Evolutionary conservation across 768 basidiomycete species (phyloP).

Genomic region (Lactarius psammicola): DNA sequence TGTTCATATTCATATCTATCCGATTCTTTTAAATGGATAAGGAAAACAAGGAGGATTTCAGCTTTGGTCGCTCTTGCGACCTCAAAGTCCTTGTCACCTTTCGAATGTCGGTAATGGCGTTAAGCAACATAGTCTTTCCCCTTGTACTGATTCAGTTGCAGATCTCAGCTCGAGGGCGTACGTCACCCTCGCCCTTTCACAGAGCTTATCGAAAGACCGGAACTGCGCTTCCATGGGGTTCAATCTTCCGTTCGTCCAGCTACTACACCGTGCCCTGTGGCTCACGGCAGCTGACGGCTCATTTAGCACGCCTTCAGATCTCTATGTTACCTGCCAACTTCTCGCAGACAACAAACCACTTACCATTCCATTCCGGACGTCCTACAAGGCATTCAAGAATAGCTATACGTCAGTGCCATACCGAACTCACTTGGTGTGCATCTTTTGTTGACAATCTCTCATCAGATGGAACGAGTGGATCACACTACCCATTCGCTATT

Average conservation of each 20-base stretch:
- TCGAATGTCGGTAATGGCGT: conserved; percentile 54
- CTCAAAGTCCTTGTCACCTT: conserved; percentile 86
- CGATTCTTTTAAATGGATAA: conserved; percentile 45
- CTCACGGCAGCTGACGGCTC: conserved; percentile 18
- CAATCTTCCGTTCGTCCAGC: conserved; percentile 65
- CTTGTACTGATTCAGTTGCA: conserved; percentile 33
- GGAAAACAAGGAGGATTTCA: conserved; percentile 81
- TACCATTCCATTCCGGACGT: conserved; percentile 87
- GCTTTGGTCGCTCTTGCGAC: conserved; percentile 88
- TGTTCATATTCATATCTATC: not conserved
- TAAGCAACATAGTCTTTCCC: not conserved
- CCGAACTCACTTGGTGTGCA: not conserved
- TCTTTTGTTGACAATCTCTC: conserved; percentile 7
- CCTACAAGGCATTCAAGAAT: conserved; percentile 89
- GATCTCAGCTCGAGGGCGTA: conserved; percentile 83
- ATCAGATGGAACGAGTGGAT: conserved; percentile 95
- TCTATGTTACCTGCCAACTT: conserved; percentile 91
- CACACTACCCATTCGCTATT: conserved; percentile 86
- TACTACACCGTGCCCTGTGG: not conserved
- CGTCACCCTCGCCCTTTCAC: conserved; percentile 70
- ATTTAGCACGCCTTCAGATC: conserved; percentile 78
- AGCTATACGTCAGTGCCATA: conserved; percentile 59
- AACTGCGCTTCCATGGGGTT: conserved; percentile 81
- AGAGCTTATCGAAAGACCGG: conserved; percentile 80
- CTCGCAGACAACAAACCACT: conserved; percentile 91